These are phyloP conservation scores for Litsea cubeba DNA, from an alignment of 164 flowering plant genomes.

Conservation along the genomic window DNA sequence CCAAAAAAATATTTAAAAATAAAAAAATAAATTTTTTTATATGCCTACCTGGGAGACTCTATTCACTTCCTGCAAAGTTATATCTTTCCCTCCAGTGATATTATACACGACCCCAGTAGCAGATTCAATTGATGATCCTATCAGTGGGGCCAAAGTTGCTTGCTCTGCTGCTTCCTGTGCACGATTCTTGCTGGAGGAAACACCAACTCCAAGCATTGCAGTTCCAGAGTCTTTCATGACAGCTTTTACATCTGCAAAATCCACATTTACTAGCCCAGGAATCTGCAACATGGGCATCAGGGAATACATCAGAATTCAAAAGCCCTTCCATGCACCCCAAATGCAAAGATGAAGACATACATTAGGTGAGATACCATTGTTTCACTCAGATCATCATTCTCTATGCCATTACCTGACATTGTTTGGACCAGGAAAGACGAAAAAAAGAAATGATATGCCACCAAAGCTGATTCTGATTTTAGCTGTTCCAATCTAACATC, in stretches of 20 bases:
- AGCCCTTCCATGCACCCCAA: no score
- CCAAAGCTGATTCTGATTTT: no score
- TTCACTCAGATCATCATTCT: no score
- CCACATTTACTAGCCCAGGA: slow-evolving; percentile 98
- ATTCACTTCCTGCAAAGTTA: slow-evolving; percentile 97
- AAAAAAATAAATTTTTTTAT: background rate
- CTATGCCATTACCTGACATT: no score
- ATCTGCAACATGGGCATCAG: slow-evolving; percentile 47
- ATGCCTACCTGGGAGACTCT: slow-evolving; percentile 84
- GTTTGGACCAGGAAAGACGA: no score
- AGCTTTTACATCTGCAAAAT: slow-evolving; percentile 99
- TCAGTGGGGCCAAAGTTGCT: slow-evolving; percentile 90
- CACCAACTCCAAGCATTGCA: slow-evolving; percentile 99
- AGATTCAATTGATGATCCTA: slow-evolving; percentile 92
- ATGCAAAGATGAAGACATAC: no score
- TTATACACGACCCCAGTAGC: slow-evolving; percentile 97
- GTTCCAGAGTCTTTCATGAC: slow-evolving; percentile 99
- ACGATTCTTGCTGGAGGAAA: slow-evolving; percentile 96
- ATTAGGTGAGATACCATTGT: no score
- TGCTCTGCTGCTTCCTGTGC: slow-evolving; percentile 99
- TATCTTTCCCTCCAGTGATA: slow-evolving; percentile 97
- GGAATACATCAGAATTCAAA: background rate
- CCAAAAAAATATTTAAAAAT: background rate
- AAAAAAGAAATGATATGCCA: no score
- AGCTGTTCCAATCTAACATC: no score